Evolutionary conservation across 2,329 filamentous ascomycete genomes (phyloP), one percentile per base, ranked within the genome.

Genomic region (Cladorrhinum sp.): DNA sequence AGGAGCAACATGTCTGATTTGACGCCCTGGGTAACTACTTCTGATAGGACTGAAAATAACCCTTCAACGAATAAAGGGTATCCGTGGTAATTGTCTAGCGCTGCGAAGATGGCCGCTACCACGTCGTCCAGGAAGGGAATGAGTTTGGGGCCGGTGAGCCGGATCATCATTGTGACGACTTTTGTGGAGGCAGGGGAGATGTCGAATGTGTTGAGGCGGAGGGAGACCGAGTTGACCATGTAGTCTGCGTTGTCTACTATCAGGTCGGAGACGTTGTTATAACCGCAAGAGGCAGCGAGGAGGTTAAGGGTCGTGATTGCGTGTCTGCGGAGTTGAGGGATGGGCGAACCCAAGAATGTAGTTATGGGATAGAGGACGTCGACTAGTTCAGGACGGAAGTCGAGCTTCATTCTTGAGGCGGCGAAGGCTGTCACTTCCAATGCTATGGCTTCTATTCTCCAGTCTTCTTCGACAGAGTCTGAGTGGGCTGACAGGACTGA

Each of bases 181-280:
- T 94, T 90, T 2, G 93, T 92, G 2, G 92, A 92, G 64, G 96
- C 90, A 1, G 94, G 93, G 0, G 92, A 94, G 57, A 98, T 88
- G 65, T 97, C 92, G 65, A 97, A 91, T 0, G 91, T 91, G 68
- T 96, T 97, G 7, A 99, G 82, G 64, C 92, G 90, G 62, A 98
- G 76, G 0, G 91, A 91, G 16, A 99, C 86, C 0, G 95, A 91
- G 71, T 98, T 98, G 63, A 98, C 88, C 75, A 99, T 90, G 73
- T 99, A 99, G 74, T 99, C 95, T 16, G 92, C 93, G 63, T 99
- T 99, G 57, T 90, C 86, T 26, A 98, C 84, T 42, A 99, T 88
- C 65, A 99, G 79, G 16, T 90, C 86, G 24, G 89, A 88, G 3
- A 94, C 89, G 67, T 82, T 87, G 0, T 71, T 64, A 69, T 98